Evolutionary conservation across 2,329 filamentous ascomycete species (phyloP).

Genomic region (Tolypocladium ovalisporum): DNA sequence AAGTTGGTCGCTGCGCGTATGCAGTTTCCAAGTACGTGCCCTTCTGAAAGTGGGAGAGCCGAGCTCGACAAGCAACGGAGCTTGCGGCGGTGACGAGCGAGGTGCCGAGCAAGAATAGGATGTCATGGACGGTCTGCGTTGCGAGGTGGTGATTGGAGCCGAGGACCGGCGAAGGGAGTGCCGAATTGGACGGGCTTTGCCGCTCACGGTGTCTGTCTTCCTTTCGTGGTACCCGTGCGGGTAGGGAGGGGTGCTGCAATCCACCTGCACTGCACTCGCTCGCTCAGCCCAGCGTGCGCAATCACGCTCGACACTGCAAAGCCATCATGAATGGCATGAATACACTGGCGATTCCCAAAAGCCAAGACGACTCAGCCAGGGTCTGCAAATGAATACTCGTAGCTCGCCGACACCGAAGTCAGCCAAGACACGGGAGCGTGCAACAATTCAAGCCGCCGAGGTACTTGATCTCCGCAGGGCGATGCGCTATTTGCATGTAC

Average conservation of each 20-base stretch:
- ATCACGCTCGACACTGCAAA: neutral
- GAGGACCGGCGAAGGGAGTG: neutral
- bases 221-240: too few species aligned
- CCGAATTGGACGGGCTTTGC: neutral
- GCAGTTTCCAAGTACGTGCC: neutral
- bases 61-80: neutral
- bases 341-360: neutral
- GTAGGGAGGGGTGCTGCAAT: neutral
- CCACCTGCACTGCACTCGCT: neutral
- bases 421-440: neutral
- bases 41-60: neutral
- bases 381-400: neutral
- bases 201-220: neutral
- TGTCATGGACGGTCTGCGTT: neutral
- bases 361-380: neutral
- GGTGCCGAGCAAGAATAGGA: neutral
- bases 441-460: neutral
- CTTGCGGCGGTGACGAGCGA: neutral
- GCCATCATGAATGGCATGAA: neutral
- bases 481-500: neutral
- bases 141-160: neutral
- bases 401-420: too few species aligned
- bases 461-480: neutral
- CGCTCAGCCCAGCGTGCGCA: neutral
- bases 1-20: neutral